Base-by-base conservation (phyloP, 2,329 filamentous ascomycete species). In the Chaetothyriales sp. region DNA sequence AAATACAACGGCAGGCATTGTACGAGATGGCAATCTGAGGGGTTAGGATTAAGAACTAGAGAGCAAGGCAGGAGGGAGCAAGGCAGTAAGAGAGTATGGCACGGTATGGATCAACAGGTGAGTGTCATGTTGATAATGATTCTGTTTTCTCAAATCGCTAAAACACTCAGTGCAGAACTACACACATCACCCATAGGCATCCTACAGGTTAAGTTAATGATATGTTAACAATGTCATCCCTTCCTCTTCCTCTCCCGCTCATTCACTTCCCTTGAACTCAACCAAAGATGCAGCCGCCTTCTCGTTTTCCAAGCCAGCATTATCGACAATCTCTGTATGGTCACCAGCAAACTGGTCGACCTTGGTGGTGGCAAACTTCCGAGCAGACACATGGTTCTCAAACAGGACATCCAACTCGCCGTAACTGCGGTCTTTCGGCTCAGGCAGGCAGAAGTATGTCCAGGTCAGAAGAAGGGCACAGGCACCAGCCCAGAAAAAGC, bases 381-480 rank as follows among this genome's bases (percentile, higher is more conserved):
- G 61, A 6, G 69, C 69, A 7, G 62, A 56, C 5, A 71, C 60
- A 5, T 60, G 54, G 26, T 61, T 61, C 55, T 69, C 67, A 53
- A 73, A 72, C 36, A 73, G 72, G 48, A 92, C 61, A 64, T 95
- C 87, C 49, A 95, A 70, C 67, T 95, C 87, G 5, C 86, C 87
- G 63, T 90, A 94, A 0, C 84, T 84, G 42, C 86, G 79, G 7
- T 84, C 88, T 5, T 71, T 72, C 0, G 87, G 86, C 64, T 94
- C 87, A 0, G 87, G 87, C 0, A 90, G 71, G 12, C 84, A 76
- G 72, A 88, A 89, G 63, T 79, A 90, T 0, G 82, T 83, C 68
- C 89, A 93, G 12, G 90, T 68, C 60, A 88, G 79, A 68, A 84
- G 90, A 49, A 80, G 66, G 68, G 86, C 85, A 68, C 84, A 61